These are phyloP conservation scores for Botrytis cinerea DNA, from an alignment of 2,329 filamentous ascomycete species.

Conservation along the genomic window DNA sequence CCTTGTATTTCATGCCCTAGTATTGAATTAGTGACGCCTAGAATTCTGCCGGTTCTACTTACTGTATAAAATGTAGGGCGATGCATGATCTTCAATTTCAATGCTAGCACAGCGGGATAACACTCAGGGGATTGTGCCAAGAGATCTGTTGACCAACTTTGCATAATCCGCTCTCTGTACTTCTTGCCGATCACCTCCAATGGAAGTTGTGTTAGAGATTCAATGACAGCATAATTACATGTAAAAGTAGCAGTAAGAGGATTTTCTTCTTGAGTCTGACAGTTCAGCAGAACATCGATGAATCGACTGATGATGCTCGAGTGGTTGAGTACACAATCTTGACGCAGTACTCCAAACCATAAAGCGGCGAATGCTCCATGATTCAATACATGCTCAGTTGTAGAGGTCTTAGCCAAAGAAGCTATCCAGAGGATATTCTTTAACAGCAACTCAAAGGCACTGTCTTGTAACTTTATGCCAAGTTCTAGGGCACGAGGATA, in stretches of 20 bases:
- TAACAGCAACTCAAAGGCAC: slow-evolving; percentile 31
- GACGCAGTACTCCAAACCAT: slow-evolving; percentile 35
- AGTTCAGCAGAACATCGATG: slow-evolving; percentile 35
- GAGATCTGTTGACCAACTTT: slow-evolving; percentile 30
- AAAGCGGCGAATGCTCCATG: slow-evolving; percentile 31
- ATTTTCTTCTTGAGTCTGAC: slow-evolving; percentile 30
- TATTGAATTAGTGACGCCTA: slow-evolving; percentile 15
- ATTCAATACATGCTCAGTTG: slow-evolving; percentile 23
- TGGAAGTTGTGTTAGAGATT: slow-evolving; percentile 35
- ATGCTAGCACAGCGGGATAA: slow-evolving; percentile 44
- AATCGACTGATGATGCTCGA: slow-evolving; percentile 35
- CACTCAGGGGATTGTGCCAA: slow-evolving; percentile 26
- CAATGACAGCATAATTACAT: slow-evolving; percentile 36
- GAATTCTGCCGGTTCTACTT: not conserved
- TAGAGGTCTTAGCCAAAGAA: slow-evolving; percentile 27
- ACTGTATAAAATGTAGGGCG: slow-evolving; percentile 53
- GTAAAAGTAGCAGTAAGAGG: slow-evolving; percentile 27
- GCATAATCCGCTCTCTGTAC: slow-evolving; percentile 50
- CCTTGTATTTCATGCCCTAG: slow-evolving; percentile 43
- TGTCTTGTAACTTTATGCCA: slow-evolving; percentile 27
- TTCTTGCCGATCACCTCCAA: slow-evolving; percentile 47
- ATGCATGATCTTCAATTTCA: slow-evolving; percentile 53
- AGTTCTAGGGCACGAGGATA: slow-evolving; percentile 36
- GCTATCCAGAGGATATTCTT: slow-evolving; percentile 37
- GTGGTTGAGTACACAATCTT: slow-evolving; percentile 35